Percentiles rank a stretch among this genome's conserved stretches.
phyloP scores from a whole-genome alignment of 345 rosid species.

The Garcia nutans region DNA sequence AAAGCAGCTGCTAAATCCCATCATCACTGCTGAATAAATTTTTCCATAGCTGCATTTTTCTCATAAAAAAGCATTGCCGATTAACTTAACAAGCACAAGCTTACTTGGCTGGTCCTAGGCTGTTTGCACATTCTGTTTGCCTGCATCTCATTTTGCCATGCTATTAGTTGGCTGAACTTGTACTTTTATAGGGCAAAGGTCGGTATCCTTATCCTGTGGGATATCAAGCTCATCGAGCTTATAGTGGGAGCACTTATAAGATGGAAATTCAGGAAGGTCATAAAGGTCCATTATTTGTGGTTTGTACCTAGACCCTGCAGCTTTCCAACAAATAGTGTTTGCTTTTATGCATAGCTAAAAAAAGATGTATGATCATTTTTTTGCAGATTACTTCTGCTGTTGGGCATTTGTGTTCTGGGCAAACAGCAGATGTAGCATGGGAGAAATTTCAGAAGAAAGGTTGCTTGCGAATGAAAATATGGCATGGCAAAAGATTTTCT shows the following conservation, averaged over 20 bases:
- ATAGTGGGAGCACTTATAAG: slow-evolving; percentile 51
- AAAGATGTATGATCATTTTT: not conserved
- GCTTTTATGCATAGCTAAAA: slow-evolving; percentile 6
- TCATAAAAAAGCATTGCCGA: not conserved
- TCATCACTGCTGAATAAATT: not conserved
- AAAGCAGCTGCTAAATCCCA: slow-evolving; percentile 1
- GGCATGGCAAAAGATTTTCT: slow-evolving; percentile 78
- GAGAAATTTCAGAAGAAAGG: slow-evolving; percentile 73
- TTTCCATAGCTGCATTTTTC: not conserved
- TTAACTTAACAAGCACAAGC: not conserved
- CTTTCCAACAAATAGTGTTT: slow-evolving; percentile 11
- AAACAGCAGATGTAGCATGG: slow-evolving; percentile 85
- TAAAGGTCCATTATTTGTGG: slow-evolving; percentile 83
- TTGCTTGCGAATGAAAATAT: slow-evolving; percentile 47
- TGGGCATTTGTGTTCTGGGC: slow-evolving; percentile 64
- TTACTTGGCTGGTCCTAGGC: not conserved
- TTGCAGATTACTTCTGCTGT: slow-evolving; percentile 59
- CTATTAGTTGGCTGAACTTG: not conserved
- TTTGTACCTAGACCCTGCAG: slow-evolving; percentile 32
- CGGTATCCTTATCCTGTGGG: slow-evolving; percentile 94
- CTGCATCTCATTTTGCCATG: not conserved
- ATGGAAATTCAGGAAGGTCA: slow-evolving; percentile 75
- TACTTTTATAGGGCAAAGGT: slow-evolving; percentile 66
- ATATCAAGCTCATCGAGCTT: slow-evolving; percentile 64
- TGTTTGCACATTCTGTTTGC: not conserved